These are phyloP conservation scores for Nigrograna mackinnonii DNA, from an alignment of 2,329 filamentous ascomycete species.

Conservation along the genomic window DNA sequence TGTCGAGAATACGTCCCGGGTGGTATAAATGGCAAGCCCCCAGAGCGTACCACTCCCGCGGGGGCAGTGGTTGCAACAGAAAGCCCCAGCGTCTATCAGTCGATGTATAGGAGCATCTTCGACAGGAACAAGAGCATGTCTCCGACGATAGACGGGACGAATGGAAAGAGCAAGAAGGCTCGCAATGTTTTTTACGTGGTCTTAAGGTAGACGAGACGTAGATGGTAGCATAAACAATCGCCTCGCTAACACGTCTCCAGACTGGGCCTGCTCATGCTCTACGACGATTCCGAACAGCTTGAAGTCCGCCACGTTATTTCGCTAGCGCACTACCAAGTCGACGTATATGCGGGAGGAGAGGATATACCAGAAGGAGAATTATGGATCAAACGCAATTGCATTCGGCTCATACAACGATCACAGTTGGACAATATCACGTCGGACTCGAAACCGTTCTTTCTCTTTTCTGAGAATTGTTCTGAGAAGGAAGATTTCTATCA, in stretches of 20 bases:
- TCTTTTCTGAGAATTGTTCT: conserved; percentile 94
- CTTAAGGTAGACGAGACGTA: conserved; percentile 68
- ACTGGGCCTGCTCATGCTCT: conserved; percentile 95
- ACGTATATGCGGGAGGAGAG: conserved; percentile 80
- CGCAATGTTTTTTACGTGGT: conserved; percentile 95
- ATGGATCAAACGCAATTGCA: conserved; percentile 92
- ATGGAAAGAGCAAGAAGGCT: conserved; percentile 61
- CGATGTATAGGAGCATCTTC: conserved; percentile 96
- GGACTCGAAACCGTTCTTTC: conserved; percentile 82
- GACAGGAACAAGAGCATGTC: conserved; percentile 68
- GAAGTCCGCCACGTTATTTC: conserved; percentile 97
- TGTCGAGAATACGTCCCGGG: conserved; percentile 90
- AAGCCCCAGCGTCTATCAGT: conserved; percentile 94
- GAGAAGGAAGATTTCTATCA: conserved; percentile 99
- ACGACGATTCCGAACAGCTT: conserved; percentile 91
- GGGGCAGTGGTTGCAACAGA: conserved; percentile 77
- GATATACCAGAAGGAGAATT: conserved; percentile 86
- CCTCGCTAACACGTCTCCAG: conserved; percentile 48
- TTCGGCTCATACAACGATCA: conserved; percentile 73
- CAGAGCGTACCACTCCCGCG: conserved; percentile 80
- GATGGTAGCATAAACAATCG: too few species aligned
- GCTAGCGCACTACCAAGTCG: conserved; percentile 82
- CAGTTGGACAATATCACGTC: conserved; percentile 57
- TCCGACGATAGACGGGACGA: conserved; percentile 57
- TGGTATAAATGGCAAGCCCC: conserved; percentile 89